Evolutionary conservation across 1,139 yeast genomes (phyloP).

Genomic region (Spathaspora sp.): DNA sequence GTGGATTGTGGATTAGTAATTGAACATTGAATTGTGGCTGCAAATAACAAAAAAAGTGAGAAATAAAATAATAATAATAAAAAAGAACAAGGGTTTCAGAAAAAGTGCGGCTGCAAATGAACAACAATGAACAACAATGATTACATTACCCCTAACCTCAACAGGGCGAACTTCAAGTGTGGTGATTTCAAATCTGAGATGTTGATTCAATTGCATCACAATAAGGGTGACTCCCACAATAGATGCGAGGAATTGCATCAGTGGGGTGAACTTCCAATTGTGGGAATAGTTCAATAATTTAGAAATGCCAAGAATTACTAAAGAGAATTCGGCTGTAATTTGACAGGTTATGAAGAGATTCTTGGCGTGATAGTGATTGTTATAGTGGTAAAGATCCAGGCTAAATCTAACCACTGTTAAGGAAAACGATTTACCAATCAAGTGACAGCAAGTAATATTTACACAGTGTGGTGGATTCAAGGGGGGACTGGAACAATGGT

Average conservation of each 20-base stretch:
- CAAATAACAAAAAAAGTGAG: background rate
- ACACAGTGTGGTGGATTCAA: too few relatives aligned
- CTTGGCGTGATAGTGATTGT: background rate
- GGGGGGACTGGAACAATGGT: too few relatives aligned
- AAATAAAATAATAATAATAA: too few relatives aligned
- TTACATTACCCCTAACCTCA: background rate
- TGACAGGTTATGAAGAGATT: background rate
- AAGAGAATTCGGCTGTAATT: background rate
- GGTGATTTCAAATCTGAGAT: background rate
- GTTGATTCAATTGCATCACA: slow-evolving; percentile 1
- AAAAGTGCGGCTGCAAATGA: background rate
- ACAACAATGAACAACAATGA: background rate
- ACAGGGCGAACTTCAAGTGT: background rate
- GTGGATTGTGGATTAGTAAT: background rate
- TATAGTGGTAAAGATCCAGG: too few relatives aligned
- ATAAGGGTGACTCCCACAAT: background rate
- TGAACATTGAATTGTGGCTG: slow-evolving; percentile 1
- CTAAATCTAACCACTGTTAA: too few relatives aligned
- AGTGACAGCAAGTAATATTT: too few relatives aligned
- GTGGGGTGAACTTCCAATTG: background rate
- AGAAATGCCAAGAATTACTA: background rate
- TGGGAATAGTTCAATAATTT: background rate
- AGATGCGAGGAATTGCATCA: background rate
- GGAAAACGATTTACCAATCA: too few relatives aligned
- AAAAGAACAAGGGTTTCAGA: background rate